These are phyloP conservation scores for Pholiota molesta DNA, from an alignment of 768 basidiomycete genomes.

Conservation along the genomic window DNA sequence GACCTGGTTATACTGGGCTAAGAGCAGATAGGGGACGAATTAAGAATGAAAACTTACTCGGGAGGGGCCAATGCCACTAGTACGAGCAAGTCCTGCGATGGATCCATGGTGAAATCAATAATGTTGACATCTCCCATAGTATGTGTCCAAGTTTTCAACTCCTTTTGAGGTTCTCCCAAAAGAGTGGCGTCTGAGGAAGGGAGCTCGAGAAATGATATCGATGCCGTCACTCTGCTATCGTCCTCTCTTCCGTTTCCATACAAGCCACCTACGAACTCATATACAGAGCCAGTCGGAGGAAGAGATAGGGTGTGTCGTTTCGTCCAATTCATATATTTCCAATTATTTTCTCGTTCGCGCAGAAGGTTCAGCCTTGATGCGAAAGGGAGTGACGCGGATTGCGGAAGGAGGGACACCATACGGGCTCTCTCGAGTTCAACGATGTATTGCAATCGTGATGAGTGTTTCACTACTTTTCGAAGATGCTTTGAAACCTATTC, in stretches of 20 bases:
- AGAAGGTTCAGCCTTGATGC: slow-evolving; percentile 44
- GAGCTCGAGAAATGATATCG: slow-evolving; percentile 54
- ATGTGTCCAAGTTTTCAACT: slow-evolving; percentile 46
- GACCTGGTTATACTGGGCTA: slow-evolving; percentile 31
- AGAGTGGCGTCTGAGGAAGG: slow-evolving; percentile 34
- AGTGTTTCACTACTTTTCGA: slow-evolving; percentile 38
- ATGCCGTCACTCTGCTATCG: slow-evolving; percentile 40
- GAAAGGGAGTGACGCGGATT: slow-evolving; percentile 33
- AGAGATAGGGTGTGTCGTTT: slow-evolving; percentile 38
- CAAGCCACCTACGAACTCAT: slow-evolving; percentile 53
- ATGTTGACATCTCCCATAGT: slow-evolving; percentile 43
- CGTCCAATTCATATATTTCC: slow-evolving; percentile 47
- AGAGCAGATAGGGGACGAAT: slow-evolving; percentile 3
- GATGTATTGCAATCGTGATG: slow-evolving; percentile 50
- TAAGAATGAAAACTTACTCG: slow-evolving; percentile 37
- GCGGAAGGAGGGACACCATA: slow-evolving; percentile 40
- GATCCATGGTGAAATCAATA: slow-evolving; percentile 62
- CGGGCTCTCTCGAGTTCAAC: slow-evolving; percentile 52
- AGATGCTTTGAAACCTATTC: slow-evolving; percentile 44
- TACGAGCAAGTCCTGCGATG: slow-evolving; percentile 54
- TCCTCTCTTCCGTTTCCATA: slow-evolving; percentile 54
- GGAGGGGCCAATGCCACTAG: slow-evolving; percentile 46
- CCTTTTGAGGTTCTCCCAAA: slow-evolving; percentile 23
- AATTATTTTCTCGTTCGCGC: slow-evolving; percentile 46
- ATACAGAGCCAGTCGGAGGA: slow-evolving; percentile 49